These are phyloP conservation scores for Zygotorulaspora sp. DNA, from an alignment of 805 yeast genomes.

Conservation along the genomic window DNA sequence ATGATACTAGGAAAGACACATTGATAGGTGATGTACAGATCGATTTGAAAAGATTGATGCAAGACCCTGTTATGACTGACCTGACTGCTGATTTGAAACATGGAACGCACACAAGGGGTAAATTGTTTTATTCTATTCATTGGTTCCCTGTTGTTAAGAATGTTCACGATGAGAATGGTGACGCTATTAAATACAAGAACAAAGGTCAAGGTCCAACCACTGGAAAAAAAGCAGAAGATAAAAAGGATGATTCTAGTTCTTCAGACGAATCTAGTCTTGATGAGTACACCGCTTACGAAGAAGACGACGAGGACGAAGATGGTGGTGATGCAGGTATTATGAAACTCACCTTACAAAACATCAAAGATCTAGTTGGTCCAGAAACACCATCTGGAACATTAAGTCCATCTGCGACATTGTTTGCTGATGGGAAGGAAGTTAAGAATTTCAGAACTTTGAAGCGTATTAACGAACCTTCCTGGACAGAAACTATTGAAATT, in stretches of 20 bases:
- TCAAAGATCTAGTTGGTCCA: constrained; percentile 51
- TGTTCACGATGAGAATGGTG: constrained; percentile 20
- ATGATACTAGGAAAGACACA: constrained; percentile 52
- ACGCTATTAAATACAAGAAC: neutral
- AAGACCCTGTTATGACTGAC: constrained; percentile 38
- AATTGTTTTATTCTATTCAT: constrained; percentile 50
- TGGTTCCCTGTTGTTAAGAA: constrained; percentile 36
- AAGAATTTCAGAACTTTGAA: constrained; percentile 57
- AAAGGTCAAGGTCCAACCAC: too few relatives aligned
- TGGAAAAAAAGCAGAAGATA: neutral
- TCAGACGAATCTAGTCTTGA: constrained; percentile 16
- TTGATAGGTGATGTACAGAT: constrained; percentile 48
- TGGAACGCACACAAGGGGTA: constrained; percentile 51
- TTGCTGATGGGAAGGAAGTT: constrained; percentile 51
- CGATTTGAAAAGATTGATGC: constrained; percentile 56
- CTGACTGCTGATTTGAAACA: constrained; percentile 32
- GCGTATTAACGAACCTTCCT: constrained; percentile 67
- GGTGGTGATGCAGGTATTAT: constrained; percentile 67
- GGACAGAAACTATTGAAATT: constrained; percentile 59
- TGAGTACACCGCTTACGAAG: constrained; percentile 9
- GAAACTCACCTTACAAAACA: constrained; percentile 58
- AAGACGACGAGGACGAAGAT: constrained; percentile 31
- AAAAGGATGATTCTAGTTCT: constrained; percentile 4
- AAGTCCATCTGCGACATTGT: constrained; percentile 66
- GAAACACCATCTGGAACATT: constrained; percentile 43